Evolutionary conservation across 2,329 filamentous ascomycete species (phyloP), one percentile per base, ranked within the genome.

Genomic region (Cordyceps militaris): DNA sequence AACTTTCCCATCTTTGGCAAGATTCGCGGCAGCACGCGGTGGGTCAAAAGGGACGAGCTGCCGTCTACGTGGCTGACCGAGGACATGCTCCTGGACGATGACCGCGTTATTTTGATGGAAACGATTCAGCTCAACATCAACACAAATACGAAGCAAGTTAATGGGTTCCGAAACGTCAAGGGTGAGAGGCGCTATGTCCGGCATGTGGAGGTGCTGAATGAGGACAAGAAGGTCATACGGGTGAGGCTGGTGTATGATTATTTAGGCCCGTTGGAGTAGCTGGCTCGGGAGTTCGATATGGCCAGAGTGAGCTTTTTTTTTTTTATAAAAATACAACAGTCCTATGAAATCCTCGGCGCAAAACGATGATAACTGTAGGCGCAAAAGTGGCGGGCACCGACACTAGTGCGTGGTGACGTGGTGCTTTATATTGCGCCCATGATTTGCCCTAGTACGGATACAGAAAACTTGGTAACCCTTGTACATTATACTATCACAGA

Each of bases 1-100:
- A 30, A 9, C 24, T 52, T 52, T 23, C 49, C 49, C 24, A 52
- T 52, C 24, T 52, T 52, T 52, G 49, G 49, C 49, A 52, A 52
- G 11, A 52, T 52, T 21, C 49, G 49, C 24, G 49, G 49, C 34
- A 42, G 49, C 11, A 52, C 49, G 4, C 49, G 49, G 23, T 52
- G 49, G 49, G 24, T 42, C 21, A 42, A 42, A 24, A 30, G 9
- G 9, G 24, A 3, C 36, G 49, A 52, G 16, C 49, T 52, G 24
- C 4, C 23, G 16, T 52, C 49, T 2, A 24, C 23, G 2, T 52
- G 49, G 49, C 36, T 52, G 24, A 24, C 36, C 14, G 24, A 52
- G 49, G 49, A 23, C 49, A 52, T 52, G 49, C 36, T 52, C 14
- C 36, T 52, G 34, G 49, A 42, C 5, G 49, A 32, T 16, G 49